A percentile compares a stretch with the other conserved stretches of the same genome.
Conservation (phyloP, 2,329 filamentous ascomycete species). For the Pseudogymnoascus sp. region DNA sequence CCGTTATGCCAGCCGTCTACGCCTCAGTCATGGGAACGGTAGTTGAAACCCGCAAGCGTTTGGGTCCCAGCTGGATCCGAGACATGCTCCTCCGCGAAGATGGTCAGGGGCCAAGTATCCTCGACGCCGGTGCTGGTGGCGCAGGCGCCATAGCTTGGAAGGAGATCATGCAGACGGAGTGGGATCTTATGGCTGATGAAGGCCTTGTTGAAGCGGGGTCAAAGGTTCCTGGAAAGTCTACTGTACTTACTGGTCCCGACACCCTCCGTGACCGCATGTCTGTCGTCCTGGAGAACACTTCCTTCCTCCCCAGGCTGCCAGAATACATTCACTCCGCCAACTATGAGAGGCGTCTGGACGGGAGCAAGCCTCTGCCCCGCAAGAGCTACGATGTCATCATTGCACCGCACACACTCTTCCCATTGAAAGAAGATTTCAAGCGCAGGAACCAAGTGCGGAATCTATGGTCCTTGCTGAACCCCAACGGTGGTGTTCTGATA, state of each 20-base stretch:
- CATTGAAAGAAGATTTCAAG: constrained; percentile 65
- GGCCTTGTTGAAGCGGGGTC: constrained; percentile 47
- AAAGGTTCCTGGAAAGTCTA: constrained; percentile 56
- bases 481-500: constrained; percentile 77
- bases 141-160: constrained; percentile 69
- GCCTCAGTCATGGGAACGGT: constrained; percentile 60
- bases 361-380: constrained; percentile 47
- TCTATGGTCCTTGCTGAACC: constrained; percentile 79
- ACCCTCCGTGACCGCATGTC: constrained; percentile 69
- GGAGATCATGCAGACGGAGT: constrained; percentile 73
- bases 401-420: constrained; percentile 75
- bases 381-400: constrained; percentile 89
- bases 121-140: constrained; percentile 70
- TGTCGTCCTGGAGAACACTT: constrained; percentile 75
- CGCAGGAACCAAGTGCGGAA: constrained; percentile 78
- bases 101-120: constrained; percentile 52
- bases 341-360: constrained; percentile 53
- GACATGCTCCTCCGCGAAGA: constrained; percentile 50
- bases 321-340: constrained; percentile 67
- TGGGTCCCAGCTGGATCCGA: constrained; percentile 65
- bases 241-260: constrained; percentile 72
- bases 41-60: constrained; percentile 65
- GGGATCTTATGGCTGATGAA: constrained; percentile 58
- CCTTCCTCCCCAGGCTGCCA: constrained; percentile 84
- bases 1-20: constrained; percentile 64